Conservation (phyloP, 805 yeast genomes). For the Ogataea haglerorum region DNA sequence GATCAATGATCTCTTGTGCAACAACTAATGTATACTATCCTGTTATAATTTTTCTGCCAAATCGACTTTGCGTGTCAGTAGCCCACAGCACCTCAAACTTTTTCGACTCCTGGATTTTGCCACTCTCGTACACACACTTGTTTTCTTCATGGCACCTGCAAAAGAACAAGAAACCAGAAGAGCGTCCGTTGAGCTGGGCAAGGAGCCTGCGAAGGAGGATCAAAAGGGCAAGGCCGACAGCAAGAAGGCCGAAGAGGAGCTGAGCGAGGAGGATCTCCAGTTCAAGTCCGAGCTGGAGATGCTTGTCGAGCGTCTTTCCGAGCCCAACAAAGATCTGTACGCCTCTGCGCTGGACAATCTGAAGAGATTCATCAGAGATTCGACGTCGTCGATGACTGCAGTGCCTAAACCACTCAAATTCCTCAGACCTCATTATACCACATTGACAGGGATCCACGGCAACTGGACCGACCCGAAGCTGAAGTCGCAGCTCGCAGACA, state of each 20-base stretch:
- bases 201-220: slow-evolving; percentile 13
- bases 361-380: slow-evolving; percentile 77
- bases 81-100: slow-evolving; percentile 1
- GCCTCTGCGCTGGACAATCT: slow-evolving; percentile 61
- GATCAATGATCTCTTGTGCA: slow-evolving; percentile 55
- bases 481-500: slow-evolving; percentile 70
- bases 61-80: slow-evolving; percentile 5
- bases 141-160: slow-evolving; percentile 22
- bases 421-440: slow-evolving; percentile 78
- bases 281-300: slow-evolving; percentile 82
- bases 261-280: slow-evolving; percentile 89
- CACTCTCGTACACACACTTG: slow-evolving; percentile 13
- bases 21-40: slow-evolving; percentile 11
- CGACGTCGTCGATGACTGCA: slow-evolving; percentile 98
- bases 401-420: slow-evolving; percentile 98
- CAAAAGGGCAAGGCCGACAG: slow-evolving; percentile 17
- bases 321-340: slow-evolving; percentile 50
- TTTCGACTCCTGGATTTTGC: slow-evolving; percentile 15
- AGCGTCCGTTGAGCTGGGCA: slow-evolving; percentile 12
- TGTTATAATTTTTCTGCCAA: slow-evolving; percentile 13
- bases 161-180: slow-evolving; percentile 21
- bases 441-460: slow-evolving; percentile 62
- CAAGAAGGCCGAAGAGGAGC: slow-evolving; percentile 60
- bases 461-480: slow-evolving; percentile 53
- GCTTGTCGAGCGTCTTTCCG: slow-evolving; percentile 75